Base-by-base conservation (phyloP, 306 rosid species). In the Fragaria nilgerrensis region DNA sequence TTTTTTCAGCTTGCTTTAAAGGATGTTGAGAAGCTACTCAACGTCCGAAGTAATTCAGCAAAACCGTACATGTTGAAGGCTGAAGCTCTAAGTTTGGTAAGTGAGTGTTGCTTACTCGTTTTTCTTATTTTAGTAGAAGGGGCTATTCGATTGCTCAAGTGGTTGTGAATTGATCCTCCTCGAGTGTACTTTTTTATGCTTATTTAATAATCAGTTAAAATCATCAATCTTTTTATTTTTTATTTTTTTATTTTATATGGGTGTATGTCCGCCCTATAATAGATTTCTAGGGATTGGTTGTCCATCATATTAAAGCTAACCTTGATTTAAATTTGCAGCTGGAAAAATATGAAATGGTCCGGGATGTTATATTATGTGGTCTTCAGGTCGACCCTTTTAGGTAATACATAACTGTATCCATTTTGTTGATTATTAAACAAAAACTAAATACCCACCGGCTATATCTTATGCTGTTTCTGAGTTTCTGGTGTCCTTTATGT, bases 381-480 rank as follows among this genome's bases (percentile, higher is more conserved):
- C 99, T 95, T 84, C 97, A 92, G 80, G 81, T 89, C 67, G 91
- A 95, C 77, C 94, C 92, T 75, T 87, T 82, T 77, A 88, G 99
- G 99, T 95, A 88, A 78, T 79, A 39, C 71, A 69, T 19, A 12
- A 52, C 14, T 43, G 23, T 73, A n/a, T 78, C 72, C 79, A 73
- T 81, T 81, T 49, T 73, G 36, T 25, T 52, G 25, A 32, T 70
- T 63, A 76, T 23, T 62, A 13, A 45, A 44, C 34, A 76, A 22
- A 22, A 50, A 39, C 59, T 17, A n/a, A 5, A 80, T 34, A 68
- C 74, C 76, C 52, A 58, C 74, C 71, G 80, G 68, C 59, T 81
- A 67, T 50, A 29, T 32, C 47, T 79, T 72, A 74, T 78, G 75
- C 73, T 74, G 59, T 66, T 73, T 75, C 77, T 58, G 59, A 67